Conservation (phyloP, 176 grass and related monocot species). For the Luzula sylvatica region DNA sequence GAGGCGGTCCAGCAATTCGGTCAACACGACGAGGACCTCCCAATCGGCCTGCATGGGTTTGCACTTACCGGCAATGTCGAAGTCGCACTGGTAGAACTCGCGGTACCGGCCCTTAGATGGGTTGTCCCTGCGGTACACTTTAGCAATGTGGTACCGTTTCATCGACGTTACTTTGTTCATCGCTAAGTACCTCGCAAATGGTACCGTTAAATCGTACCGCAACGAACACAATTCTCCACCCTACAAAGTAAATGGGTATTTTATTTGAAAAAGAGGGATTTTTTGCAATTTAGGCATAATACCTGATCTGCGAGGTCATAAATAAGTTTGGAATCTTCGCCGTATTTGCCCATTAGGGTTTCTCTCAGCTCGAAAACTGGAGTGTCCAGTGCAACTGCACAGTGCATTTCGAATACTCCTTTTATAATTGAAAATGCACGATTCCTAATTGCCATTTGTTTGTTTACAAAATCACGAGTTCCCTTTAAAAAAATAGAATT, state of each 20-base stretch:
- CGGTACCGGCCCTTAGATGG: conserved; percentile 92
- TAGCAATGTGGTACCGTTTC: conserved; percentile 95
- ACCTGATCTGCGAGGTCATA: conserved; percentile 99
- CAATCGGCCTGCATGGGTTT: conserved; percentile 89
- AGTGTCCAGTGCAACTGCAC: conserved; percentile 81
- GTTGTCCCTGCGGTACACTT: conserved; percentile 98
- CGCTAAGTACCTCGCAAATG: conserved; percentile 83
- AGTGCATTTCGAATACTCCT: conserved; percentile 92
- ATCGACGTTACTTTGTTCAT: conserved; percentile 78
- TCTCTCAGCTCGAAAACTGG: conserved; percentile 97
- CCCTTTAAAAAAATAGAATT: conserved; percentile 36
- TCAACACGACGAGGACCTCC: conserved; percentile 85
- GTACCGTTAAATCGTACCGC: conserved; percentile 93
- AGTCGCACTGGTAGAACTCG: conserved; percentile 97
- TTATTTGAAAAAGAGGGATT: too few species aligned
- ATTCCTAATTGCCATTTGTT: conserved; percentile 96
- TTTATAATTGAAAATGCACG: conserved; percentile 86
- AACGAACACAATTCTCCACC: conserved; percentile 96
- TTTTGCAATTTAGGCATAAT: neutral
- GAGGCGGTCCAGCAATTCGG: conserved; percentile 74
- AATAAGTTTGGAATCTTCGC: conserved; percentile 94
- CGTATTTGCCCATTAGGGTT: conserved; percentile 99
- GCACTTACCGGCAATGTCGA: conserved; percentile 84
- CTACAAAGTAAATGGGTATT: conserved; percentile 19
- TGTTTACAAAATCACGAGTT: conserved; percentile 86